Conservation (phyloP, 2,329 filamentous ascomycete species). For the Aspergillus sp. region DNA sequence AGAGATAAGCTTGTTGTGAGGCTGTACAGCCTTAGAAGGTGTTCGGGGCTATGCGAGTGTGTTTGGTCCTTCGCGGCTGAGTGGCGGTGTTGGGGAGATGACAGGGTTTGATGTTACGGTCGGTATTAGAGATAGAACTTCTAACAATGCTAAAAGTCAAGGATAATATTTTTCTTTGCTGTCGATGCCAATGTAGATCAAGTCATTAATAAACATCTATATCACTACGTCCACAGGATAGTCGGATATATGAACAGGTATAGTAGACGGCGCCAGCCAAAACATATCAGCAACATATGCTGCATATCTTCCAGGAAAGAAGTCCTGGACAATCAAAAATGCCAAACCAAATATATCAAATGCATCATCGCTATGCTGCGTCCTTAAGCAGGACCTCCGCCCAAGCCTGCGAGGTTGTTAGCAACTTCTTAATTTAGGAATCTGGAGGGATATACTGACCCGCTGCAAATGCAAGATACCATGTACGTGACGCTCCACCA, state of each 20-base stretch:
- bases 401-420: conserved; percentile 12
- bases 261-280: background rate
- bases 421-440: background rate
- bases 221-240: background rate
- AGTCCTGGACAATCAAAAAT: background rate
- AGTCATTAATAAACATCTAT: background rate
- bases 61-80: too few species aligned
- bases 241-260: background rate
- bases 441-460: conserved; percentile 49
- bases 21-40: too few species aligned
- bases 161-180: too few species aligned
- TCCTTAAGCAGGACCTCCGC: conserved; percentile 11
- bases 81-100: too few species aligned
- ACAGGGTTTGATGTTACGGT: too few species aligned
- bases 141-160: too few species aligned
- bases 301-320: background rate
- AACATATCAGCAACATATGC: background rate
- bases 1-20: too few species aligned
- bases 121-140: too few species aligned
- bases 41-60: too few species aligned
- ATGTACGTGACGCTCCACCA: conserved; percentile 79
- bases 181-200: too few species aligned
- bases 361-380: background rate
- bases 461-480: conserved; percentile 80
- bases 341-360: background rate